Evolutionary conservation across 2,329 filamentous ascomycete genomes (phyloP), one percentile per base, ranked within the genome.

Genomic region (Rhynchosporium secalis): DNA sequence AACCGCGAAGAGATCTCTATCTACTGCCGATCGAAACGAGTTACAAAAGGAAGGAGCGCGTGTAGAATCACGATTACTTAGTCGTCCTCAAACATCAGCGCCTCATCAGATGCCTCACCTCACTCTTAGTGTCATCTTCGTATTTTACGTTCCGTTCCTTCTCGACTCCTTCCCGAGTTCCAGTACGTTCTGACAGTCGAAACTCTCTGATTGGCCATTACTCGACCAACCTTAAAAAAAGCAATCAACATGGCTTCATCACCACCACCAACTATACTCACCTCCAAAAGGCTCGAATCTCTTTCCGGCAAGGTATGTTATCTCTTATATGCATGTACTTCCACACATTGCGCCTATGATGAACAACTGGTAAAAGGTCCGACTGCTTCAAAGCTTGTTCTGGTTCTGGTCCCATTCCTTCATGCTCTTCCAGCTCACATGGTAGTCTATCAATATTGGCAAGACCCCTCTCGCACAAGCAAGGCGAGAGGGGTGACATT

Each of bases 301-400:
- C 29, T 54, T 38, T 59, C 49, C 33, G 43, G 29, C 33, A 63
- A 63, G 60, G 66, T 69, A 58, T 3, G 48, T 48, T 12, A 13
- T 4, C 28, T n/a, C 31, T 31, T 36, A 36, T 2, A 36, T 29
- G 40, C 31, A 28, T 49, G 20, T 29, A 15, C 46, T 47, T 55
- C 1, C 9, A 9, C 31, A 2, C 36, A 40, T 5, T 43, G 60
- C 65, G 69, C 72, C 75, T 62, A 79, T 83, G 84, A 86, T 86
- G 82, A 80, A 72, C 65, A 72, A 75, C 71, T 84, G 84, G 84
- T 86, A 86, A 86, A 86, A 86, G 84, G 84, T 83, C 83, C 78
- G 83, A 86, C 80, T 75, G 76, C 77, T 75, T 72, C 72, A 75
- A 65, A 54, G 62, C 68, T 73, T 71, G 75, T 73, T 73, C 80